These are phyloP conservation scores for Fusarium sp. DNA, from an alignment of 2,329 filamentous ascomycete genomes.

Conservation along the genomic window DNA sequence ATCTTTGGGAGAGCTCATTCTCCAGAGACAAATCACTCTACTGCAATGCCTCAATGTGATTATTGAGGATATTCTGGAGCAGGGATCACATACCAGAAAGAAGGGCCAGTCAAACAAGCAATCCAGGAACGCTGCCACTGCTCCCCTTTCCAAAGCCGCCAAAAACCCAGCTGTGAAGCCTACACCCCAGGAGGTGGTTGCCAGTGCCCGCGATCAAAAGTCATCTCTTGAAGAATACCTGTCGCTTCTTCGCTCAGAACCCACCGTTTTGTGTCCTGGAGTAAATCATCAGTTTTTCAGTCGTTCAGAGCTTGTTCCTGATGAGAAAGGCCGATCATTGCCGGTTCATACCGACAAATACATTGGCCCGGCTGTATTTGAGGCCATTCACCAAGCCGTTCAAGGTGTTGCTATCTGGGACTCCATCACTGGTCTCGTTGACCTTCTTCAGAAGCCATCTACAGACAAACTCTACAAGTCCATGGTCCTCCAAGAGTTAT, in stretches of 20 bases:
- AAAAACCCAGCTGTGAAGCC: slow-evolving; percentile 47
- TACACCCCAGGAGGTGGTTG: slow-evolving; percentile 50
- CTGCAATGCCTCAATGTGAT: slow-evolving; percentile 58
- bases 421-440: slow-evolving; percentile 56
- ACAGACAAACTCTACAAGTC: slow-evolving; percentile 51
- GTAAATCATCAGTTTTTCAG: slow-evolving; percentile 58
- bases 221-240: slow-evolving; percentile 53
- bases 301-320: slow-evolving; percentile 58
- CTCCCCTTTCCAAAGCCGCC: slow-evolving; percentile 53
- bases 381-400: slow-evolving; percentile 55
- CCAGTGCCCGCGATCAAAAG: slow-evolving; percentile 53
- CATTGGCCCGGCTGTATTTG: slow-evolving; percentile 59
- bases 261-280: slow-evolving; percentile 50
- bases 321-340: slow-evolving; percentile 59
- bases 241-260: slow-evolving; percentile 51
- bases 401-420: slow-evolving; percentile 57
- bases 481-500: slow-evolving; percentile 61
- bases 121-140: slow-evolving; percentile 45
- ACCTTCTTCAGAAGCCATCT: slow-evolving; percentile 43
- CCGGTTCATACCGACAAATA: slow-evolving; percentile 57
- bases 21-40: slow-evolving; percentile 56
- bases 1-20: slow-evolving; percentile 53
- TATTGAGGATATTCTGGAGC: slow-evolving; percentile 59
- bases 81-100: slow-evolving; percentile 51
- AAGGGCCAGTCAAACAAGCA: slow-evolving; percentile 48